A percentile compares a stretch with the other conserved stretches of the same genome.
Conservation (phyloP, 148 eudicot genomes). For the Vaccinium darrowii region DNA sequence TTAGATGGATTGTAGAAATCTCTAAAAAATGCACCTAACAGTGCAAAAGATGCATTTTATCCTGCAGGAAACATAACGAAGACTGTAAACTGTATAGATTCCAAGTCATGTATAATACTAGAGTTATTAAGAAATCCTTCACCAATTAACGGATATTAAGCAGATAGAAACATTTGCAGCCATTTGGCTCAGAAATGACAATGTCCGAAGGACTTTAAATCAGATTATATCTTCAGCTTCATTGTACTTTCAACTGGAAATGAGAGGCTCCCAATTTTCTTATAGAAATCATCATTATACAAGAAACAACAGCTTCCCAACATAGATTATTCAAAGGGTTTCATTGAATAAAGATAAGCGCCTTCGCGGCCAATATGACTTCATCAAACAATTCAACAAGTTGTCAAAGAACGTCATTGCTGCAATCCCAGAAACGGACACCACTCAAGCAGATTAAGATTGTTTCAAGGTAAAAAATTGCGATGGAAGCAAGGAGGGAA, state of each 20-base stretch:
- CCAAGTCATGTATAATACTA: not conserved
- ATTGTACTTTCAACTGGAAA: constrained; percentile 4
- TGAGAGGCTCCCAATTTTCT: not conserved
- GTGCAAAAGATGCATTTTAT: not conserved
- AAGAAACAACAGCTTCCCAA: not conserved
- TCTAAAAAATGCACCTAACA: not conserved
- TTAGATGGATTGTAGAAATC: constrained; percentile 9
- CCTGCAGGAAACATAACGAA: not conserved
- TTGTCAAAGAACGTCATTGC: too few species aligned
- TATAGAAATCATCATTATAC: not conserved
- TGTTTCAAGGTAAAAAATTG: too few species aligned
- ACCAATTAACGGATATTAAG: not conserved
- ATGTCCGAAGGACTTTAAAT: not conserved
- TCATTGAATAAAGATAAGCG: not conserved
- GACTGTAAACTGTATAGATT: not conserved
- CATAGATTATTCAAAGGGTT: not conserved
- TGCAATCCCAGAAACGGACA: too few species aligned
- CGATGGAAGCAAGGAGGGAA: too few species aligned
- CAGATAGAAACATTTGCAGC: not conserved
- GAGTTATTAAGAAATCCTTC: not conserved
- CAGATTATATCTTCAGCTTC: not conserved
- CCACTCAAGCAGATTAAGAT: too few species aligned
- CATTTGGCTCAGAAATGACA: not conserved
- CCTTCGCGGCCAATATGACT: not conserved
- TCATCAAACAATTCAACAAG: constrained; percentile 2